Conservation (phyloP, 2,329 filamentous ascomycete species). For the Xylaria sp. region DNA sequence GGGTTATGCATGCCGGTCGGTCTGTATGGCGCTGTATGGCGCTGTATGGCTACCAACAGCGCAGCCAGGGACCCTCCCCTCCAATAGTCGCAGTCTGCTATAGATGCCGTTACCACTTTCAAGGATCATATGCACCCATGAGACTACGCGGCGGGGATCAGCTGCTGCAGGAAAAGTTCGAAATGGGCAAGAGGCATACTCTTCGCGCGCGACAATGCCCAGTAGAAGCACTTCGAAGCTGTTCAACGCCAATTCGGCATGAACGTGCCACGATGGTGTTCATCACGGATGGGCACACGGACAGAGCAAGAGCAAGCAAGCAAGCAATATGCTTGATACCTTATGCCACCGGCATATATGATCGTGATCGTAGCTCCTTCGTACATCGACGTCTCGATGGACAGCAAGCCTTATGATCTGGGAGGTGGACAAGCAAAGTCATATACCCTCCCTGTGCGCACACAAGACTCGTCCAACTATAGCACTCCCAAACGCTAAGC, state of each 20-base stretch:
- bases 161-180: conserved; percentile 45
- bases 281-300: conserved; percentile 37
- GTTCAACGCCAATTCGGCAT: conserved; percentile 33
- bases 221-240: conserved; percentile 38
- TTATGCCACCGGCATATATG: conserved; percentile 29
- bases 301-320: background rate
- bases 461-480: conserved; percentile 20
- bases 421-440: conserved; percentile 26
- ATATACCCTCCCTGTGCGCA: background rate
- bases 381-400: background rate
- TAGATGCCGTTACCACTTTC: conserved; percentile 34
- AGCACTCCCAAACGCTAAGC: background rate
- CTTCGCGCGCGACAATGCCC: conserved; percentile 41
- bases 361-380: conserved; percentile 22
- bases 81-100: conserved; percentile 38
- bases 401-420: conserved; percentile 25
- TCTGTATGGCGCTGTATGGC: conserved; percentile 36
- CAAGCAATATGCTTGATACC: conserved; percentile 12
- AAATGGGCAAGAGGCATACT: conserved; percentile 45
- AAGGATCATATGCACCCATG: conserved; percentile 35
- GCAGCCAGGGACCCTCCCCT: conserved; percentile 31
- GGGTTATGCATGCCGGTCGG: conserved; percentile 39
- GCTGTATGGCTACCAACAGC: conserved; percentile 41
- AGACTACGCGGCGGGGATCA: conserved; percentile 39
- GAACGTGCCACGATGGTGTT: conserved; percentile 39